A percentile compares a stretch with the other conserved stretches of the same genome.
phyloP scores from a whole-genome alignment of 1,139 yeast species.

The Candida dubliniensis region DNA sequence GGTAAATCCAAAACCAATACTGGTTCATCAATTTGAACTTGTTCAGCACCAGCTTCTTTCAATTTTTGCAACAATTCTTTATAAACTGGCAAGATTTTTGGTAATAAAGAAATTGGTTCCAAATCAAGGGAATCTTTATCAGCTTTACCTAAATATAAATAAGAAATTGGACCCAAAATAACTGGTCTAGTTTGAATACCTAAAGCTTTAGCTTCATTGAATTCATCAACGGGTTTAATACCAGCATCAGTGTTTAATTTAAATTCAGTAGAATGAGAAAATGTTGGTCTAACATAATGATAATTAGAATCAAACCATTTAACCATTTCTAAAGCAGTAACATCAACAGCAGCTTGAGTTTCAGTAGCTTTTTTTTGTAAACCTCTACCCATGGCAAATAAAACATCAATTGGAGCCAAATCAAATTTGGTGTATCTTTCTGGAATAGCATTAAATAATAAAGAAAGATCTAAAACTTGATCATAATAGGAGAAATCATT shows the following conservation, averaged over 20 bases:
- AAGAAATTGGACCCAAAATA: slow-evolving; percentile 93
- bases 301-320: slow-evolving; percentile 99
- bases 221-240: slow-evolving; percentile 95
- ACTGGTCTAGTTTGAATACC: slow-evolving; percentile 98
- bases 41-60: slow-evolving; percentile 90
- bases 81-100: slow-evolving; percentile 90
- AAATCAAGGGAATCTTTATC: slow-evolving; percentile 96
- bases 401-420: slow-evolving; percentile 85
- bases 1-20: slow-evolving; percentile 92
- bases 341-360: slow-evolving; percentile 87
- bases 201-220: slow-evolving; percentile 93
- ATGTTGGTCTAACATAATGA: slow-evolving; percentile 99
- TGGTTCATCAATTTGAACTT: slow-evolving; percentile 98
- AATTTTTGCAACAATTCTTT: slow-evolving; percentile 83
- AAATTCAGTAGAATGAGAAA: slow-evolving; percentile 92
- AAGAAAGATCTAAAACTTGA: slow-evolving; percentile 90
- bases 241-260: slow-evolving; percentile 76
- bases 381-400: slow-evolving; percentile 99
- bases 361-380: slow-evolving; percentile 95
- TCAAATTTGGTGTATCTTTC: slow-evolving; percentile 93
- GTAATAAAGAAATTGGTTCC: slow-evolving; percentile 86
- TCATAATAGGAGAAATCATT: slow-evolving; percentile 98
- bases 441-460: slow-evolving; percentile 93
- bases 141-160: slow-evolving; percentile 93
- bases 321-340: slow-evolving; percentile 99